A percentile compares a stretch with the other conserved stretches of the same genome.
These are phyloP conservation scores for Neurospora hispaniola DNA, from an alignment of 495 filamentous ascomycete genomes.

Conservation along the genomic window DNA sequence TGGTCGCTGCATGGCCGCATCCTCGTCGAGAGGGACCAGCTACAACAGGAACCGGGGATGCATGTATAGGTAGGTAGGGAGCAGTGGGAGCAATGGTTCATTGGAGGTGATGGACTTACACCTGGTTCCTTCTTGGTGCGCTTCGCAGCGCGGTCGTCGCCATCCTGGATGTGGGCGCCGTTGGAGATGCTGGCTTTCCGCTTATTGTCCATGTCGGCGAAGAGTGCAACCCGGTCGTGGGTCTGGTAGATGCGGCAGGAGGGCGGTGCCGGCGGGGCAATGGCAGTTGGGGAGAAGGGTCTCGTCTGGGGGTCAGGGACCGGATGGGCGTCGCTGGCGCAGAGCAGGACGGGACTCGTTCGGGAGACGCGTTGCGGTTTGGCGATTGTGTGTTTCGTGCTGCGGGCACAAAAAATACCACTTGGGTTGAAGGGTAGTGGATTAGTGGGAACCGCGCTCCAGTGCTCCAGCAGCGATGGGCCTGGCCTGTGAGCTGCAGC, in stretches of 20 bases:
- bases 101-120: conserved; percentile 14
- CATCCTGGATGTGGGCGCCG: conserved; percentile 26
- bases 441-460: neutral
- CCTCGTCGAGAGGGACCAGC: neutral
- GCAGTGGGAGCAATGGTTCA: neutral
- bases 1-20: neutral
- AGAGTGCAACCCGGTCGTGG: conserved; percentile 4
- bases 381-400: neutral
- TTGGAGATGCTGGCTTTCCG: conserved; percentile 45
- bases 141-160: conserved; percentile 52
- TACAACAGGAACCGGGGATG: neutral
- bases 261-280: conserved; percentile 9
- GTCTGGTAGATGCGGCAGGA: neutral
- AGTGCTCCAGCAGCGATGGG: neutral
- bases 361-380: conserved; percentile 15
- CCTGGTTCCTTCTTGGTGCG: conserved; percentile 36
- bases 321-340: conserved; percentile 2
- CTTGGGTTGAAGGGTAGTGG: conserved; percentile 4
- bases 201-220: conserved; percentile 52
- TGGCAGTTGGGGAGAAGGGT: conserved; percentile 9
- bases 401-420: conserved; percentile 15
- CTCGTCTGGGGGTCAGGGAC: neutral
- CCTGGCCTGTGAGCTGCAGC: neutral
- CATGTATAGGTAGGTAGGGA: neutral
- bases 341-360: conserved; percentile 3